These are phyloP conservation scores for Penicillium aurantiogriseum DNA, from an alignment of 2,329 filamentous ascomycete genomes.

Conservation along the genomic window DNA sequence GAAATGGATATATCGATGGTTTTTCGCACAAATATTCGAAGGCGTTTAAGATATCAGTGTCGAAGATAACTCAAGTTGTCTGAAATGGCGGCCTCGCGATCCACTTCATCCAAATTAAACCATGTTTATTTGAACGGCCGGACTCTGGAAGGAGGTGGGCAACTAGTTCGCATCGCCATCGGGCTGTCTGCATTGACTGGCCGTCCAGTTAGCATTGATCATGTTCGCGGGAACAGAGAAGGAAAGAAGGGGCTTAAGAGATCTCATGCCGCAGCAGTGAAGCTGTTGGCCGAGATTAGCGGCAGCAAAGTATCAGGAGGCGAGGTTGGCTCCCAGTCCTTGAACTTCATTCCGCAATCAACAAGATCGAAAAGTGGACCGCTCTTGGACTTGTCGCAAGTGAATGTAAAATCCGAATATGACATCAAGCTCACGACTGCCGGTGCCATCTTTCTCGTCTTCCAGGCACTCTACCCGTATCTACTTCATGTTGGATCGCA, in stretches of 20 bases:
- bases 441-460: slow-evolving; percentile 55
- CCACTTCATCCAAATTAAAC: not conserved
- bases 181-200: slow-evolving; percentile 55
- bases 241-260: slow-evolving; percentile 56
- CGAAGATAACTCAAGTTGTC: not conserved
- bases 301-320: slow-evolving; percentile 42
- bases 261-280: slow-evolving; percentile 57
- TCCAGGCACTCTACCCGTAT: slow-evolving; percentile 61
- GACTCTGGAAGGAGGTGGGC: slow-evolving; percentile 62
- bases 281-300: slow-evolving; percentile 53
- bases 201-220: slow-evolving; percentile 50
- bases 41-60: not conserved
- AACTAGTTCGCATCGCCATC: slow-evolving; percentile 58
- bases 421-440: slow-evolving; percentile 48
- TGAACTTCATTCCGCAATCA: slow-evolving; percentile 34
- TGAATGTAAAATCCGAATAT: slow-evolving; percentile 33
- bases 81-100: not conserved
- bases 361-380: slow-evolving; percentile 5
- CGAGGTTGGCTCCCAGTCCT: slow-evolving; percentile 35
- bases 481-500: slow-evolving; percentile 47
- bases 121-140: slow-evolving; percentile 52
- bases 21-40: not conserved
- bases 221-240: slow-evolving; percentile 53
- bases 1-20: not conserved
- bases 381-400: slow-evolving; percentile 9